Evolutionary conservation across 2,329 filamentous ascomycete species (phyloP), one percentile per base, ranked within the genome.

Genomic region (Colletotrichum acutatum): DNA sequence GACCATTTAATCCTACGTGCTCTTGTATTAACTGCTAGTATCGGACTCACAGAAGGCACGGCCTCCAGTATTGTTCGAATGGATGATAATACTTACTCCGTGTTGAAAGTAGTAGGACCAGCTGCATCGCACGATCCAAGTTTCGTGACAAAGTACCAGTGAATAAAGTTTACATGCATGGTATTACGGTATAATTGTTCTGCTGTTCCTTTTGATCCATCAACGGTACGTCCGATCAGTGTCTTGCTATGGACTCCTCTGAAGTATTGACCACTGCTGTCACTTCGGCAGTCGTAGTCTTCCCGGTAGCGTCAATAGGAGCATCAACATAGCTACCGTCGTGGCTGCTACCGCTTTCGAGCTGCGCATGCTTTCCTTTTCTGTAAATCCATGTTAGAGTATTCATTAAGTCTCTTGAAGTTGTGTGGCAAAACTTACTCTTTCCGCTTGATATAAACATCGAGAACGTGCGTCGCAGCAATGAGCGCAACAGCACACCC

Each of bases 401-500:
- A 24, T 19, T 3, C 4, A 6, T 24, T 16, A n/a, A n/a, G n/a
- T n/a, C 5, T 2, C 5, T 1, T 3, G 5, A 49, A 1, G 19
- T 49, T 4, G 19, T 1, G 9, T 14, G 32, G 3, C 0, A 9
- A 28, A 4, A 64, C 73, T 63, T 52, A 74, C 73, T 73, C 66
- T 37, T 70, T 74, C 8, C 73, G 70, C 34, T 74, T 74, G 46
- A 74, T 74, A 62, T 74, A 74, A 1, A 74, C 19, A 46, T 74
- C 12, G 4, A 74, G 61, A 3, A 74, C 58, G n/a, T 74, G 73
- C 3, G 73, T 70, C 6, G 73, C 71, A 1, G 42, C 52, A 5
- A 74, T 74, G n/a, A 74, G 71, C 11, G 66, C 63, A 12, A 74
- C 9, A 1, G 70, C 73, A 8, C 73, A 74, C 0, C 52, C 70